Evolutionary conservation across 2,329 filamentous ascomycete species (phyloP).

Genomic region (Clarireedia monteithiana): DNA sequence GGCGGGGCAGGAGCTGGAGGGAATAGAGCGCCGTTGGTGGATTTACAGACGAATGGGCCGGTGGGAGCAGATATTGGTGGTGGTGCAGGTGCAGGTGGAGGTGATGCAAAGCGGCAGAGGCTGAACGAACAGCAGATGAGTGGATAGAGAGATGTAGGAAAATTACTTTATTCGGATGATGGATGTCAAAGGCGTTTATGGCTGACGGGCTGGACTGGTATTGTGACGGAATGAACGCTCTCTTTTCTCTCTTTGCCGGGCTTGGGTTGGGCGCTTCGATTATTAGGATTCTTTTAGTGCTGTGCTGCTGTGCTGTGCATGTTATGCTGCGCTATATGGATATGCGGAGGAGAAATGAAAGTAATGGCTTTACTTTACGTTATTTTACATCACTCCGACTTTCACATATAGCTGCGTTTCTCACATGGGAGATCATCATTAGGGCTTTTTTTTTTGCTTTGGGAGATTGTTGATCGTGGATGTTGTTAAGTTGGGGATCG

Average conservation of each 20-base stretch:
- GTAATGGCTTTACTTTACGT: no score
- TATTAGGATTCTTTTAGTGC: not conserved
- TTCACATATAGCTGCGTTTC: no score
- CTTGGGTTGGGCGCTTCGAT: not conserved
- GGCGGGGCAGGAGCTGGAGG: no score
- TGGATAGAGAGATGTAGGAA: not conserved
- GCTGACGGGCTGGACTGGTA: not conserved
- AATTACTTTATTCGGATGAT: not conserved
- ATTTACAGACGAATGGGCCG: conserved; percentile 26
- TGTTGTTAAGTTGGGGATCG: no score
- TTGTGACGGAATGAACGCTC: not conserved
- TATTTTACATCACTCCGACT: no score
- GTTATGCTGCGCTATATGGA: not conserved
- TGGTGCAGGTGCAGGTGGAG: conserved; percentile 12
- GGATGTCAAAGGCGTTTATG: not conserved
- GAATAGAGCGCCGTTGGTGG: conserved; percentile 21
- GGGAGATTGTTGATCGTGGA: no score
- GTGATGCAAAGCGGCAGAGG: conserved; percentile 28
- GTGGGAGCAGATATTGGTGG: conserved; percentile 13
- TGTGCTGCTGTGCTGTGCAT: not conserved
- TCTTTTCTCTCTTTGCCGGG: not conserved
- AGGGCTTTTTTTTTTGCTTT: no score
- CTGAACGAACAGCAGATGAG: conserved; percentile 7
- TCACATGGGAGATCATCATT: no score
- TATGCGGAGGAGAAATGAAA: not conserved